phyloP scores from a whole-genome alignment of 108 stramenopile species.

The Stephanodiscus triporus region DNA sequence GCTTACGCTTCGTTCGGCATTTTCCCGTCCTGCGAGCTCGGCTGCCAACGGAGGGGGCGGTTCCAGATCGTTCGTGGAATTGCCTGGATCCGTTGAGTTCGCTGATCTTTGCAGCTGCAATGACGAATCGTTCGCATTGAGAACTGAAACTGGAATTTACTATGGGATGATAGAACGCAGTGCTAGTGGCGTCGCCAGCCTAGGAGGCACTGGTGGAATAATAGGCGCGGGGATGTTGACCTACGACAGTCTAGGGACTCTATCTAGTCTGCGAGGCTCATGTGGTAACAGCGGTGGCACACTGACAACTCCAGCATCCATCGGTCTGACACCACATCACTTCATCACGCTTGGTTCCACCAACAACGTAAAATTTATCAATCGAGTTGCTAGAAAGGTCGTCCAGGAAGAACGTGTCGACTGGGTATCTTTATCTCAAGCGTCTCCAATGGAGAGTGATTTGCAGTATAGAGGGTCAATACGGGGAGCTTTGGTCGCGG shows the following conservation, averaged over 20 bases:
- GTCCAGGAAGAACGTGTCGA: constrained; percentile 87
- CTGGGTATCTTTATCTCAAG: constrained; percentile 55
- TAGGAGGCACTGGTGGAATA: constrained; percentile 16
- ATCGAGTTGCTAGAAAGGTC: constrained; percentile 75
- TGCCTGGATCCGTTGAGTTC: constrained; percentile 79
- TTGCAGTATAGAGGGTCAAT: constrained; percentile 10
- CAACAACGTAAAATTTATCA: constrained; percentile 80
- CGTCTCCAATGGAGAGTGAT: constrained; percentile 32
- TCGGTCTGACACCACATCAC: constrained; percentile 80
- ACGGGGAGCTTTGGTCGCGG: constrained; percentile 47
- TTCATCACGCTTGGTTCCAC: constrained; percentile 71
- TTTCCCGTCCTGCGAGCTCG: constrained; percentile 16
- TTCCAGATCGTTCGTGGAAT: constrained; percentile 57
- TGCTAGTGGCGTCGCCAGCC: constrained; percentile 10
- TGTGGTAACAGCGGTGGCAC: constrained; percentile 18
- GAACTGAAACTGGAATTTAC: constrained; percentile 82
- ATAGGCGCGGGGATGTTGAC: constrained; percentile 74
- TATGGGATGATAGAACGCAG: constrained; percentile 78
- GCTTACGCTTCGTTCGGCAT: constrained; percentile 38
- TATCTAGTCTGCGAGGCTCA: neutral
- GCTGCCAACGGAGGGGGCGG: constrained; percentile 16
- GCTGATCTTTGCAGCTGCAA: constrained; percentile 70
- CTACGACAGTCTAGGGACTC: constrained; percentile 41
- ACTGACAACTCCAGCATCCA: constrained; percentile 26
- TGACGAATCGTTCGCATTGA: constrained; percentile 65